Conservation (phyloP, 306 rosid species). For the Glycyrrhiza uralensis region DNA sequence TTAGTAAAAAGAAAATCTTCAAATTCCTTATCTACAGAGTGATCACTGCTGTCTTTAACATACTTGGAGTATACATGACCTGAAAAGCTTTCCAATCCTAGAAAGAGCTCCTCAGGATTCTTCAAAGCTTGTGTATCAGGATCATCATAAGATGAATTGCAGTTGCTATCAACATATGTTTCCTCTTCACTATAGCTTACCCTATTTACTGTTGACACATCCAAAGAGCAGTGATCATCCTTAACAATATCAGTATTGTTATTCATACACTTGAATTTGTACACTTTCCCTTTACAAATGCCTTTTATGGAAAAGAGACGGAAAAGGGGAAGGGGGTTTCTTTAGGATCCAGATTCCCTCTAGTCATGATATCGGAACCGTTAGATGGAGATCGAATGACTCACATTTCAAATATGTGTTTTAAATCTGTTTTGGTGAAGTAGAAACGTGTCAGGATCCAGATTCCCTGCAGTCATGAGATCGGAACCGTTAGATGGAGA, state of each 20-base stretch:
- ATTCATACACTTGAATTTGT: constrained; percentile 5
- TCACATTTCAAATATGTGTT: too few relatives aligned
- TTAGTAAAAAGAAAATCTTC: constrained; percentile 47
- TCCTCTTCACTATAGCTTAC: constrained; percentile 27
- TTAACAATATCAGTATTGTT: background rate
- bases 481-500: too few relatives aligned
- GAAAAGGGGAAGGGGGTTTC: too few relatives aligned
- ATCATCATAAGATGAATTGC: constrained; percentile 6
- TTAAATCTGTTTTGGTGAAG: too few relatives aligned
- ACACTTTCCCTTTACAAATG: too few relatives aligned
- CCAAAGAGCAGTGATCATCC: constrained; percentile 12
- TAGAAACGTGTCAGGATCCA: too few relatives aligned
- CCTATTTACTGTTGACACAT: constrained; percentile 27
- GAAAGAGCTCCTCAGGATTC: constrained; percentile 45
- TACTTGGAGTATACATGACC: constrained; percentile 33
- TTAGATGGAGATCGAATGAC: too few relatives aligned
- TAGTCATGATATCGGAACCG: too few relatives aligned
- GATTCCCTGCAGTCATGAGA: too few relatives aligned
- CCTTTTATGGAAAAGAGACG: too few relatives aligned
- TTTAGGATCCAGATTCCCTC: too few relatives aligned
- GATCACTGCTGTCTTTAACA: constrained; percentile 36
- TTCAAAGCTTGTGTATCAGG: constrained; percentile 24
- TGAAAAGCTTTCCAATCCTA: constrained; percentile 32
- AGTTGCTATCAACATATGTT: background rate
- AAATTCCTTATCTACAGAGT: constrained; percentile 45